Evolutionary conservation across 2,329 filamentous ascomycete genomes (phyloP), one percentile per base, ranked within the genome.

Genomic region (Chalaropsis ovoidea): DNA sequence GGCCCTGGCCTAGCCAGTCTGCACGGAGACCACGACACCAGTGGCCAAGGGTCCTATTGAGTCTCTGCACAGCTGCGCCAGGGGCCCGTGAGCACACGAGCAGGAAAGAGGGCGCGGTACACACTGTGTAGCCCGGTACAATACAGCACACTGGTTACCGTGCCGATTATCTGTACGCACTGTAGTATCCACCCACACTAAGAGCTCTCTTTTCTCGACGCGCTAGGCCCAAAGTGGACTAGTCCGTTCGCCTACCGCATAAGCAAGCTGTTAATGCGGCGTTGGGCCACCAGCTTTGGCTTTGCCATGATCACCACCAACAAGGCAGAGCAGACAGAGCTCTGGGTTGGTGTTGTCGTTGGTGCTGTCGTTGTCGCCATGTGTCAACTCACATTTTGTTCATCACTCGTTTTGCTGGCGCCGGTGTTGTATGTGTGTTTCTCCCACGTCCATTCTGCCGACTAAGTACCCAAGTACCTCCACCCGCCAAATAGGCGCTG

Each of bases 11-110:
- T 56, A 56, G 15, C 17, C 8, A 56, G 2, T 56, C 24, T 17
- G 22, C 15, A 31, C 52, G 52, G 52, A 56, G 52, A 56, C 27
- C 52, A 56, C 52, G 52, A 56, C 52, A 35, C 22, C 52, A 56
- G 52, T 35, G 27, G 22, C 52, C 22, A 56, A 49, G 47, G 52
- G 52, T 56, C 52, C 17, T 17, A 31, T 56, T 27, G 52, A 31
- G 15, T 56, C 52, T 35, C 52, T 13, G 52, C 52, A 49, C 52
- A 31, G 52, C 52, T 35, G 24, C 27, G 52, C 27, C 52, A 56
- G 52, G 52, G 52, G 52, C 52, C 52, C 17, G 24, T 56, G 52
- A 7, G 52, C 24, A 31, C n/a, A n/a, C n/a, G n/a, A n/a, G n/a
- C n/a, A n/a, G n/a, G n/a, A n/a, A n/a, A 43, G 7, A 43, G 7